Base-by-base conservation (phyloP, 805 yeast genomes). In the Suhomyces faveliae region DNA sequence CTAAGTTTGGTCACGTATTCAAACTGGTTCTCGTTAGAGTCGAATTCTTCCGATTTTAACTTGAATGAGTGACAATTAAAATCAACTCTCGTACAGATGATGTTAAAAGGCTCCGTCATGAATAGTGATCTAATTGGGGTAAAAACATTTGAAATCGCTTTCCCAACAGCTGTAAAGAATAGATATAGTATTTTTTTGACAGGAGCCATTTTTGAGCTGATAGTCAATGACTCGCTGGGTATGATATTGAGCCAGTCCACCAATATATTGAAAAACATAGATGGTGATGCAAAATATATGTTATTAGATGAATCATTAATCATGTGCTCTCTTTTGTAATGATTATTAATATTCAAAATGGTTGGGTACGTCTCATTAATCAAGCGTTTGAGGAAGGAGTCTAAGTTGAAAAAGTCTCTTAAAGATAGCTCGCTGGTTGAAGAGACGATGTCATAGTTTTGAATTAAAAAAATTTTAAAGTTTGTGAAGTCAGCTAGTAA, bases 121-220 rank as follows among this genome's bases (percentile, higher is more conserved):
- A 69, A 51, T 3, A 71, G 51, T 5, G 70, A 60, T 50, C 73
- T 58, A 5, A 72, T 59, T 4, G 73, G 70, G 0, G 75, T 55
- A 17, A 67, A 56, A 1, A 67, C 60, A 40, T 71, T 68, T 21
- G 54, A 48, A 24, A 73, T 51, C 6, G 68, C 53, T 47, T 62
- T 69, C 0, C 74, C 77, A 21, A 68, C 54, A 1, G 72, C 70
- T 22, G 53, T 58, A 52, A 54, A 71, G 40, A 70, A 70, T 30
- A 71, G 57, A 47, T 65, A 66, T 42, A 70, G 60, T 3, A 66
- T 61, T 45, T 64, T 65, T 42, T 65, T 66, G 13, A 67, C 52
- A 0, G 74, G 70, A 23, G 60, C 50, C 37, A 59, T 52, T 2
- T 50, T 48, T 9, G 64, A 49, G 1, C 70, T 67, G 46, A 64